phyloP scores from a whole-genome alignment of 371 early-diverging fungal genomes.

The Saksenaea vasiformis region DNA sequence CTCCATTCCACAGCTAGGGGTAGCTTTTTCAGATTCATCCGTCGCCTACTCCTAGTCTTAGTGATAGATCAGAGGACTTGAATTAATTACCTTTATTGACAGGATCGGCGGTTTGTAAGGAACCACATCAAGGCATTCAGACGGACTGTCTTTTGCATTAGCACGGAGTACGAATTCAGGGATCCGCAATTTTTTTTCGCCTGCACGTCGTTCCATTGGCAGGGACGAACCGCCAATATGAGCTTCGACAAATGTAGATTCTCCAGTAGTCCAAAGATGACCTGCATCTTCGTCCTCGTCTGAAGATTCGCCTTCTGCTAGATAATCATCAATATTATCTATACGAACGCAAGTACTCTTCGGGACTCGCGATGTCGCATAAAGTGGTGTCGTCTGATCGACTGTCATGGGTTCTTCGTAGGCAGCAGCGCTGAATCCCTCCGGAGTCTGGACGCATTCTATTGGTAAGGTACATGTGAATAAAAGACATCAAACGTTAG shows the following conservation, averaged over 20 bases:
- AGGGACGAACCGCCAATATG: slow-evolving; percentile 26
- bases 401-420: background rate
- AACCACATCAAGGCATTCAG: background rate
- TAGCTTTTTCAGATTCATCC: background rate
- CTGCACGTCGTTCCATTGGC: slow-evolving; percentile 33
- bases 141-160: background rate
- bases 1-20: background rate
- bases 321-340: background rate
- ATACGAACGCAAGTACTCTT: background rate
- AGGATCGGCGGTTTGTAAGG: background rate
- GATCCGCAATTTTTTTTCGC: slow-evolving; percentile 30
- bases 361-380: background rate
- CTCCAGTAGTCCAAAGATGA: background rate
- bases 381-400: background rate
- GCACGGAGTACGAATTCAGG: slow-evolving; percentile 34
- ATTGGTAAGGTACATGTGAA: background rate
- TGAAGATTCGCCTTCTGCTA: background rate
- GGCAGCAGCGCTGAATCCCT: background rate
- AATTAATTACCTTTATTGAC: background rate
- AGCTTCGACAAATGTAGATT: background rate
- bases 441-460: background rate
- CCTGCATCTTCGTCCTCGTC: background rate
- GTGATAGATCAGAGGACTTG: background rate
- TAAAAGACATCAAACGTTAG: background rate
- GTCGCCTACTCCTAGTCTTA: background rate